phyloP scores from a whole-genome alignment of 2,329 filamentous ascomycete genomes.

The Talaromyces piceae region DNA sequence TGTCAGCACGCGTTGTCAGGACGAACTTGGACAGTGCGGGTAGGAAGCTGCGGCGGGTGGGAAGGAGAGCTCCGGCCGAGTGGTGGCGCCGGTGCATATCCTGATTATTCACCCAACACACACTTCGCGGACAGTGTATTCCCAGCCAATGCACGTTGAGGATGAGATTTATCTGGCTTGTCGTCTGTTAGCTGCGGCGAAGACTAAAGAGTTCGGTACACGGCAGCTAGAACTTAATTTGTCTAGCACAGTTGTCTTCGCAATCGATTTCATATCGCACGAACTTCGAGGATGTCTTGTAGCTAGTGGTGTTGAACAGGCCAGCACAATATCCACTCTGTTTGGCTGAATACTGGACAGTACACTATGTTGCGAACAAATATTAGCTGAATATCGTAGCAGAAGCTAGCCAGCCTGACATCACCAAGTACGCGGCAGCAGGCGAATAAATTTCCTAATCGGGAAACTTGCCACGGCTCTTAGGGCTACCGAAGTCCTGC shows the following conservation, averaged over 20 bases:
- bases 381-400: too few species aligned
- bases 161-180: background rate
- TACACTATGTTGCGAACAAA: too few species aligned
- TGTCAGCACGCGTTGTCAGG: background rate
- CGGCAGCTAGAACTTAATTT: too few species aligned
- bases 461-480: background rate
- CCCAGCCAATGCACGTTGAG: conserved; percentile 6
- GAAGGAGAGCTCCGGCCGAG: background rate
- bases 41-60: background rate
- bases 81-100: conserved; percentile 4
- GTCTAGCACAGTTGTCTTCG: too few species aligned
- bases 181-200: conserved; percentile 2
- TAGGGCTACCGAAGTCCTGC: background rate
- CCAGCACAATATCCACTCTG: too few species aligned
- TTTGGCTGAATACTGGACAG: too few species aligned
- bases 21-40: background rate
- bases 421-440: background rate
- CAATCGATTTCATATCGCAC: too few species aligned
- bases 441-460: background rate
- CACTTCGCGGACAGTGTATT: background rate
- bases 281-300: too few species aligned
- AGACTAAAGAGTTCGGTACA: background rate
- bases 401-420: background rate
- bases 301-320: too few species aligned
- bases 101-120: background rate